Percentiles rank a stretch among this genome's conserved stretches.
Conservation (phyloP, 2,329 filamentous ascomycete species). For the Fusarium protoensiforme region DNA sequence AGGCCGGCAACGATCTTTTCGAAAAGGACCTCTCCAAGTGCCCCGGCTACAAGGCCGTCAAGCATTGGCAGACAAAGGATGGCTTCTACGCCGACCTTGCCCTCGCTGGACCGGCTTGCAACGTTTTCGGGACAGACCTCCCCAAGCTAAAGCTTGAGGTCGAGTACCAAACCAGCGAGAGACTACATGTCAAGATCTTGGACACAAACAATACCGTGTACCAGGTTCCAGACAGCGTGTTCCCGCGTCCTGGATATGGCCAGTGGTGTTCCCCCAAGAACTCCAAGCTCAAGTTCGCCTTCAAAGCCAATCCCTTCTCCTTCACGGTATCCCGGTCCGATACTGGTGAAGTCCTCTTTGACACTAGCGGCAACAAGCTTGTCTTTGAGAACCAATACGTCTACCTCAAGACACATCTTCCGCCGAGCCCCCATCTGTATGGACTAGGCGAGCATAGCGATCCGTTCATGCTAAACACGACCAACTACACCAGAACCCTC, state of each 20-base stretch:
- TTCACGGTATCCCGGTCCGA: slow-evolving; percentile 66
- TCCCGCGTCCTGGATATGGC: slow-evolving; percentile 62
- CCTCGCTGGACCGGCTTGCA: slow-evolving; percentile 77
- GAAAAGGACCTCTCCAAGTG: slow-evolving; percentile 54
- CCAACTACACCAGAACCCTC: slow-evolving; percentile 70
- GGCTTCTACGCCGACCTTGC: slow-evolving; percentile 76
- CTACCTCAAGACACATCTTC: slow-evolving; percentile 76
- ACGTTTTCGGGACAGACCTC: slow-evolving; percentile 82
- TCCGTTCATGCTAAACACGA: slow-evolving; percentile 73
- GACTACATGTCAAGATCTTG: slow-evolving; percentile 77
- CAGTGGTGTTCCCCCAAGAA: slow-evolving; percentile 35
- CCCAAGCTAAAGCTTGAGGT: slow-evolving; percentile 74
- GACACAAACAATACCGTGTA: slow-evolving; percentile 77
- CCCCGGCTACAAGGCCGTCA: slow-evolving; percentile 74
- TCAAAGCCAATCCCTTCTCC: slow-evolving; percentile 67
- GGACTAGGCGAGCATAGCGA: slow-evolving; percentile 84
- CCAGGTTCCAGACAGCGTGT: slow-evolving; percentile 76
- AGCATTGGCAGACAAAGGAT: slow-evolving; percentile 62
- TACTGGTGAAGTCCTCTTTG: slow-evolving; percentile 69
- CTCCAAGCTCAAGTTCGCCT: slow-evolving; percentile 60
- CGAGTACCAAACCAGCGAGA: slow-evolving; percentile 56
- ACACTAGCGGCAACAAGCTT: slow-evolving; percentile 73
- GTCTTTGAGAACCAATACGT: slow-evolving; percentile 85
- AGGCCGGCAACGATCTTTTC: slow-evolving; percentile 30
- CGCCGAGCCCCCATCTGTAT: slow-evolving; percentile 76